phyloP scores from a whole-genome alignment of 2,329 filamentous ascomycete species.

The Aspergillus sp. region DNA sequence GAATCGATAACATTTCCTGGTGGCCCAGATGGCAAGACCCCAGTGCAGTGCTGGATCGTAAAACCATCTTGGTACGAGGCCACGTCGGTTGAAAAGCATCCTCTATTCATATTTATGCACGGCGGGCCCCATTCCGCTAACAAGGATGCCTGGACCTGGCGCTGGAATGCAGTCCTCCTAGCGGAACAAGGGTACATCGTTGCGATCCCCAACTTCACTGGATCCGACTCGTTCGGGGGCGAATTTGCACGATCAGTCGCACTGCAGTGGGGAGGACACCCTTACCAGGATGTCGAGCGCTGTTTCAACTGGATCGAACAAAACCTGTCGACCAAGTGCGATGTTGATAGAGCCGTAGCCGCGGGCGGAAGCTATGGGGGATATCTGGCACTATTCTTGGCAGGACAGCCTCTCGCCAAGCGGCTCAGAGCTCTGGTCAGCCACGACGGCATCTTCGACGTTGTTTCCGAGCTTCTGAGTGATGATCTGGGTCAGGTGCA shows the following conservation, averaged over 20 bases:
- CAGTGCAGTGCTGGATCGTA: constrained; percentile 3
- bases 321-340: not conserved
- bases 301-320: constrained; percentile 1
- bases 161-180: not conserved
- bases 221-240: constrained; percentile 1
- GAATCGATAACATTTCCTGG: constrained; percentile 1
- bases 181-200: constrained; percentile 7
- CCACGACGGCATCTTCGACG: constrained; percentile 6
- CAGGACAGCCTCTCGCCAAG: constrained; percentile 1
- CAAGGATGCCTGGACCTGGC: constrained; percentile 5
- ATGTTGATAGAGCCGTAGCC: not conserved
- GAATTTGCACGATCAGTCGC: not conserved
- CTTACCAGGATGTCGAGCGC: not conserved
- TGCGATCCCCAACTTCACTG: constrained; percentile 5
- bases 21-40: not conserved
- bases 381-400: not conserved
- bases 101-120: constrained; percentile 4
- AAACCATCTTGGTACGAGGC: constrained; percentile 1
- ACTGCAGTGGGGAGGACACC: constrained; percentile 6
- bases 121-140: not conserved
- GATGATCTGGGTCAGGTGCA: not conserved
- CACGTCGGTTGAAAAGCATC: not conserved
- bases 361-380: constrained; percentile 6
- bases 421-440: not conserved
- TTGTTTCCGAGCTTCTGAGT: not conserved